Base-by-base conservation (phyloP, 768 basidiomycete genomes). In the Podaxis carcinomalis region DNA sequence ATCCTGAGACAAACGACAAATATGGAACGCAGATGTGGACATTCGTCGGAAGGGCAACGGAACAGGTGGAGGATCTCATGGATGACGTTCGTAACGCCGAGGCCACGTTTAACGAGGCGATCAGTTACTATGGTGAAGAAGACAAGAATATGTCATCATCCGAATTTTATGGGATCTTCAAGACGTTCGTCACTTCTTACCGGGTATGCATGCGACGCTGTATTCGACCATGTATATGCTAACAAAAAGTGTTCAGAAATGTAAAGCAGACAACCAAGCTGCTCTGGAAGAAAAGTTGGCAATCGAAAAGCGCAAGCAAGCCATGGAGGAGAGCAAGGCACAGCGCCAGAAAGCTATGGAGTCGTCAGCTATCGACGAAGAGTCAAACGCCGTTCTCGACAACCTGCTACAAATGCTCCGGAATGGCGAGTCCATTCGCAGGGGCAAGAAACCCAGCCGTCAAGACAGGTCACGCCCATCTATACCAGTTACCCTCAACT, bases 151-250 rank as follows among this genome's bases (percentile, higher is more conserved):
- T 89, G 84, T 76, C 88, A 51, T 93, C 94, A 0, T 81, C 89
- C 2, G 96, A 98, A 68, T 99, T 98, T 77, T 99, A 93, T 75
- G 93, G 87, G 11, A 88, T 96, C 67, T 98, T 98, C 84, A 95
- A 97, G 76, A 97, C 93, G 1, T 99, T 99, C 68, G 84, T 95
- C 27, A 95, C 89, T 0, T 96, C 95, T 1, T 99, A 95, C 74
- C 88, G 80, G 81, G 92, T 92, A 64, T 60, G 79, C 70, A 32
- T 40, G 3, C 13, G 35, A 19, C 57, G 40, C 35, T 58, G 36
- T 25, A 9, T 49, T 63, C 56, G 9, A 35, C 19, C 47, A 23
- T 9, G 5, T 32, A 23, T 27, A 21, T 56, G 32, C 51, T 57
- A 19, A 25, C n/a, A 10, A 11, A 16, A 13, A 40, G 5, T 44